Conservation (phyloP, 1,284 basidiomycete species). For the Pyrrhoderma lamaoense region DNA sequence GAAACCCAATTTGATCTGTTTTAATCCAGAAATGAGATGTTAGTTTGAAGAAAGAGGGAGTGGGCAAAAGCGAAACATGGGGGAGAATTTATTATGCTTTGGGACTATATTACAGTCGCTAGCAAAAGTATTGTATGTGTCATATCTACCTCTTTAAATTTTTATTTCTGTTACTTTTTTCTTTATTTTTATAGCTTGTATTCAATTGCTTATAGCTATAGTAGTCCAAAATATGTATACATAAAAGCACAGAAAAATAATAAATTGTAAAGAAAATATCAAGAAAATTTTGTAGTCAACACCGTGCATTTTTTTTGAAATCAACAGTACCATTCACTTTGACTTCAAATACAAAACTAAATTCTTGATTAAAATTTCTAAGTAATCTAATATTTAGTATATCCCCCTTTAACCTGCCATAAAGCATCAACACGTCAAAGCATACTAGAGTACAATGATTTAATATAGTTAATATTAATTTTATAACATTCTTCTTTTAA, state of each 20-base stretch:
- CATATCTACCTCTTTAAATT: neutral
- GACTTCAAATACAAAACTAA: neutral
- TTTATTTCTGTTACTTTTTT: neutral
- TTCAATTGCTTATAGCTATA: neutral
- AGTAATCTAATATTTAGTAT: constrained; percentile 23
- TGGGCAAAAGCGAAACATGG: no score
- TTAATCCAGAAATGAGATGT: no score
- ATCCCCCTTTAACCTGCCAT: constrained; percentile 19
- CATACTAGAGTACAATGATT: constrained; percentile 21
- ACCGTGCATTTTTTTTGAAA: constrained; percentile 1
- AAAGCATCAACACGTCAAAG: constrained; percentile 20
- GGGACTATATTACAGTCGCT: neutral
- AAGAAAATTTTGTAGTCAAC: neutral
- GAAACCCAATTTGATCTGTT: no score
- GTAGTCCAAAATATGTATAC: neutral
- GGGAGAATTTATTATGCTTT: no score
- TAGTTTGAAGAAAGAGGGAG: no score
- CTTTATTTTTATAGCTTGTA: neutral
- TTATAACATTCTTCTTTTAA: constrained; percentile 23
- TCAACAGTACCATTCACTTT: neutral
- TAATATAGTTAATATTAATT: constrained; percentile 18
- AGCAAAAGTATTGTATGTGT: neutral
- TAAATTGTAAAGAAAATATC: neutral
- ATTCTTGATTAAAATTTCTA: neutral
- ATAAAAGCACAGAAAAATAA: neutral